Evolutionary conservation across 176 grass and related monocot genomes (phyloP).

Genomic region (Sorghum bicolor): Sorghum_bicolor_NCBIv3 NC_012871.2:77131501-77132000

Average conservation of each 20-base stretch:
- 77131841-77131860: background rate
- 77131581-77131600: background rate
- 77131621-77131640: no score
- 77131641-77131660: no score
- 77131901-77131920: background rate
- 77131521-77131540: constrained; percentile 44
- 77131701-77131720: constrained; percentile 52
- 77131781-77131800: constrained; percentile 62
- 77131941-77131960: background rate
- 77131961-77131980: constrained; percentile 43
- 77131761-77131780: constrained; percentile 80
- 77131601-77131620: background rate
- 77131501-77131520: constrained; percentile 71
- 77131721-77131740: constrained; percentile 85
- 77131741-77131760: constrained; percentile 91
- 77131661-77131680: no score
- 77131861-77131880: background rate
- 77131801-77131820: constrained; percentile 87
- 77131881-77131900: background rate
- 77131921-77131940: background rate
- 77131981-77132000: constrained; percentile 81
- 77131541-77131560: background rate
- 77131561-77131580: background rate
- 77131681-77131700: no score
- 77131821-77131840: constrained; percentile 62